Evolutionary conservation across 1,284 basidiomycete species (phyloP), one percentile per base, ranked within the genome.

Genomic region (Trametes polyzona): DNA sequence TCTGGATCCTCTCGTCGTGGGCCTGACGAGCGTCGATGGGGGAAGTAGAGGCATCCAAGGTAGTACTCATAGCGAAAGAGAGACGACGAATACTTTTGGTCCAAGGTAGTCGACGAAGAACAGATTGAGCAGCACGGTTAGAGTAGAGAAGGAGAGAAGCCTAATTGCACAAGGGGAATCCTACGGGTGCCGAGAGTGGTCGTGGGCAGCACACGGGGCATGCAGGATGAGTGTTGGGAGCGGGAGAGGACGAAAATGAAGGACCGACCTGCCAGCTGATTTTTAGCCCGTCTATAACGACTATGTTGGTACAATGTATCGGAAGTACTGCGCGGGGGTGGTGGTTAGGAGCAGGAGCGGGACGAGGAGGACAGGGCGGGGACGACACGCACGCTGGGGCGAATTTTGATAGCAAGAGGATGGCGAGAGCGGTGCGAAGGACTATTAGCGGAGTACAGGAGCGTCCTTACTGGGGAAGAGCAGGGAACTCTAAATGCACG

Each of bases 211-310:
- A 39, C 53, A 40, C 55, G 21, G 27, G 11, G 29, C 39, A 58
- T 29, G 52, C 30, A 44, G 42, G 46, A 51, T 52, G 57, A 65
- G 61, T 49, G 69, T 60, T 57, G 69, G 66, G 48, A 27, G 53
- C 12, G 55, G 37, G 49, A 43, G 47, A 16, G 56, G 49, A 26
- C 23, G 53, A 48, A 48, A 48, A 55, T 51, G 58, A 40, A 29
- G 63, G 52, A 63, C 57, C 66, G 74, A 86, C 88, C 84, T 87
- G 81, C 76, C 82, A 85, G 80, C 79, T 78, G 80, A 80, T 83
- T 84, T 84, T 83, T 81, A 82, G 85, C 83, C 85, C 80, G 84
- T 89, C 86, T 87, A 86, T 71, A 81, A 79, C 79, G 83, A 83
- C 80, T 89, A 79, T 89, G 84, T 70, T 89, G 70, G 58, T 73